A percentile compares a stretch with the other conserved stretches of the same genome.
phyloP scores from a whole-genome alignment of 1,284 basidiomycete genomes.

The Rhodotorula sp. region DNA sequence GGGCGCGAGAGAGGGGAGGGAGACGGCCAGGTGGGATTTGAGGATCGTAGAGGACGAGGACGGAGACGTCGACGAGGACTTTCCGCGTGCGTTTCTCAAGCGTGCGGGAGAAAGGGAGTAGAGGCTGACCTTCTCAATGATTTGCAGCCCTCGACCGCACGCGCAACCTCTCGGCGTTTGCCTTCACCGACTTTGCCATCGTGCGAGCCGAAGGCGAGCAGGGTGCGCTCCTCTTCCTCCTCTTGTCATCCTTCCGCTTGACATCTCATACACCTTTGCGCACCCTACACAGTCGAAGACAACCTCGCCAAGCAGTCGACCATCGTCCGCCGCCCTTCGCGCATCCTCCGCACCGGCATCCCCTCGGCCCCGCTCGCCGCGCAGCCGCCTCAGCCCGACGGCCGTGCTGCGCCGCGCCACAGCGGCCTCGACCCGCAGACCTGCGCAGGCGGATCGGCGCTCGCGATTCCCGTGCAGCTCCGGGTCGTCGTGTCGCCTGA shows the following conservation, averaged over 20 bases:
- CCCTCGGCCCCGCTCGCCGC: constrained; percentile 23
- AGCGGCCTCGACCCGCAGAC: not conserved
- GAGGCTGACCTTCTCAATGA: not conserved
- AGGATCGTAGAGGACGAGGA: constrained; percentile 88
- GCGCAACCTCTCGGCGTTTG: constrained; percentile 82
- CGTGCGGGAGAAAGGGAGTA: not conserved
- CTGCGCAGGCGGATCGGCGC: constrained; percentile 7
- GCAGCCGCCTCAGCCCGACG: constrained; percentile 8
- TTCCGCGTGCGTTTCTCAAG: constrained; percentile 66
- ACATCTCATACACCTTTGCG: constrained; percentile 6
- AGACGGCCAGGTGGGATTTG: constrained; percentile 88
- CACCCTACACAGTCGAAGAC: constrained; percentile 67
- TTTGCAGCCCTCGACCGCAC: constrained; percentile 83
- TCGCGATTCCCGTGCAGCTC: constrained; percentile 24
- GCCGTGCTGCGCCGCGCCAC: not conserved
- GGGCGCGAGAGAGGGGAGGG: constrained; percentile 54
- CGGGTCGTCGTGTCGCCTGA: constrained; percentile 36
- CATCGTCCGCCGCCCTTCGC: constrained; percentile 72
- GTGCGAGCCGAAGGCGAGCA: constrained; percentile 70
- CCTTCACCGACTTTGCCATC: constrained; percentile 86
- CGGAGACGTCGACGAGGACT: constrained; percentile 98
- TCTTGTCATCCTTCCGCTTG: not conserved
- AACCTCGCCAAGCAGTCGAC: constrained; percentile 73
- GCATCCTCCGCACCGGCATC: constrained; percentile 55
- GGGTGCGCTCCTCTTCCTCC: constrained; percentile 56